phyloP scores from a whole-genome alignment of 768 basidiomycete species.

The Phylloporus sp. region DNA sequence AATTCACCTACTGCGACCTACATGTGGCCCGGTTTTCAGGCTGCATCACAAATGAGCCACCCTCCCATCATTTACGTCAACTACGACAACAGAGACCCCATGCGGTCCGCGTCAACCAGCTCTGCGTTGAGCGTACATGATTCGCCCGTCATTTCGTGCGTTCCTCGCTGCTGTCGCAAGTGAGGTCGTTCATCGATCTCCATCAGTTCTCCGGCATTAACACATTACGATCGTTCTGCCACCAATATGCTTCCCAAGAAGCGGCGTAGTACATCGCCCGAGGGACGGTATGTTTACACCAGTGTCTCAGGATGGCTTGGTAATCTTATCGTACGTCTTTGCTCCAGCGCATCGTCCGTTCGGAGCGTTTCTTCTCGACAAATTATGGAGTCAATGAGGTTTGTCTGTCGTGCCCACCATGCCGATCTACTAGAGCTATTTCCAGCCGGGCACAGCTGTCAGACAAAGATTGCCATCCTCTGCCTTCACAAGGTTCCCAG shows the following conservation, averaged over 20 bases:
- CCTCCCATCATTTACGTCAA: conserved; percentile 38
- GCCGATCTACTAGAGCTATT: conserved; percentile 9
- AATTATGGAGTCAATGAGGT: conserved; percentile 28
- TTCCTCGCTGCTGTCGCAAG: conserved; percentile 16
- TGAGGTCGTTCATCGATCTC: conserved; percentile 14
- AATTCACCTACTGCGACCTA: conserved; percentile 42
- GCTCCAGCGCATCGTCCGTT: conserved; percentile 12
- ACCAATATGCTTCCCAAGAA: conserved; percentile 31
- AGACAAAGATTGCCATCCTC: conserved; percentile 14
- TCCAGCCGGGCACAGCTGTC: conserved; percentile 21
- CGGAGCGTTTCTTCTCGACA: conserved; percentile 14
- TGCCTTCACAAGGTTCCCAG: conserved; percentile 8
- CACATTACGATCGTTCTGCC: conserved; percentile 24
- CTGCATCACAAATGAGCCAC: conserved; percentile 40
- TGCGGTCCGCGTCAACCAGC: conserved; percentile 30
- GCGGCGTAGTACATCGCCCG: conserved; percentile 31
- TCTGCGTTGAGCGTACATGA: conserved; percentile 27
- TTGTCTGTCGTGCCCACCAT: conserved; percentile 3
- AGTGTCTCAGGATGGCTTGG: neutral
- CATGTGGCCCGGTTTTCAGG: conserved; percentile 43
- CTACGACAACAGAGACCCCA: conserved; percentile 29
- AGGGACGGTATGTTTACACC: conserved; percentile 20
- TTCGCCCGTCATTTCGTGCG: conserved; percentile 29
- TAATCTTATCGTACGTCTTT: conserved; percentile 10
- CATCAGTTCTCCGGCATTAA: conserved; percentile 27